phyloP scores from a whole-genome alignment of 2,329 filamentous ascomycete species.

The Arthrobotrys conoides region DNA sequence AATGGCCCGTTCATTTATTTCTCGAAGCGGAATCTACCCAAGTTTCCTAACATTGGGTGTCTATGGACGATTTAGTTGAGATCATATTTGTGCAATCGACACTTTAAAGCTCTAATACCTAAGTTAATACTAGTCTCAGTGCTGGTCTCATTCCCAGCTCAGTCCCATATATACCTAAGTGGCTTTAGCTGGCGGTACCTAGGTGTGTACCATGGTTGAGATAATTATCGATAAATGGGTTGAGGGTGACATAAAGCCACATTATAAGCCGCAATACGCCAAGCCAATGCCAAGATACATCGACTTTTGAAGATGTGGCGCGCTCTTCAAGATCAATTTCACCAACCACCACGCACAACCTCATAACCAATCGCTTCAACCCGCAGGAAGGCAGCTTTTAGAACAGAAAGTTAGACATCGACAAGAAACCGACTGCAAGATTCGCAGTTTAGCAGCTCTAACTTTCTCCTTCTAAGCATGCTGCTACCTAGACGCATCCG shows the following conservation, averaged over 20 bases:
- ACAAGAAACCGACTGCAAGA: background rate
- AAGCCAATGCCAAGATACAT: background rate
- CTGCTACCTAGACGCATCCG: slow-evolving; percentile 1
- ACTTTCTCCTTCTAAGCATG: slow-evolving; percentile 15
- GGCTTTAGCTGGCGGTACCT: too few species aligned
- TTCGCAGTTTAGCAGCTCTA: background rate
- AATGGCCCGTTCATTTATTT: background rate
- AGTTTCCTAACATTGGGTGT: too few species aligned
- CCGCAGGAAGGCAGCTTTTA: background rate
- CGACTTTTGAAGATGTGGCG: slow-evolving; percentile 13
- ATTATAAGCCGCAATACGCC: background rate
- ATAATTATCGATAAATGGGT: too few species aligned
- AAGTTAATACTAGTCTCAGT: too few species aligned
- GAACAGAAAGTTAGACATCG: background rate
- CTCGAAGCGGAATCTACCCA: too few species aligned
- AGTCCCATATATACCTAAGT: too few species aligned
- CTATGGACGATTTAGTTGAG: too few species aligned
- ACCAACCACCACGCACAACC: background rate
- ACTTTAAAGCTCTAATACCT: too few species aligned
- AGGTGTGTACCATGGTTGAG: too few species aligned
- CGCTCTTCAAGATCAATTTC: background rate
- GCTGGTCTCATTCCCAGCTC: too few species aligned
- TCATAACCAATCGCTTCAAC: background rate
- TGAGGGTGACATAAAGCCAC: slow-evolving; percentile 10
- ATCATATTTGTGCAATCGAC: too few species aligned